These are phyloP conservation scores for Atkinsonella hypoxylon DNA, from an alignment of 2,329 filamentous ascomycete genomes.

Conservation along the genomic window DNA sequence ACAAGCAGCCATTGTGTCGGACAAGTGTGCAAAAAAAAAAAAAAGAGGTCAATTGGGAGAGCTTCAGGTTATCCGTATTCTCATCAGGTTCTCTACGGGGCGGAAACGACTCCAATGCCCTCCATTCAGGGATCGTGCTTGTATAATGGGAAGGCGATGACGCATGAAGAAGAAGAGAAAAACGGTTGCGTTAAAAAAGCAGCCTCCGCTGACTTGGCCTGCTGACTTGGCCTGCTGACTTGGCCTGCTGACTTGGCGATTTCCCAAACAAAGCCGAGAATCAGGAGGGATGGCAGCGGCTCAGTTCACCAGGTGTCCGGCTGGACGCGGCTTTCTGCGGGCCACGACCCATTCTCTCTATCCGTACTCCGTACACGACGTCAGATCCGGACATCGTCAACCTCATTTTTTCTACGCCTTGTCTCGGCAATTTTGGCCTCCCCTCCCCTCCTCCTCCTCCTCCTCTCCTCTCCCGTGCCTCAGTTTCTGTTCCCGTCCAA, in stretches of 20 bases:
- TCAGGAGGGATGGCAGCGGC: background rate
- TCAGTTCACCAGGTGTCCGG: conserved; percentile 13
- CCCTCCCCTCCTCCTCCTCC: background rate
- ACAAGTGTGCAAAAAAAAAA: no score
- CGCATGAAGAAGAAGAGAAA: no score
- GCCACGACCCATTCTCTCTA: conserved; percentile 3
- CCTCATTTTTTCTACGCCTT: background rate
- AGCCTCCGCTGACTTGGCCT: no score
- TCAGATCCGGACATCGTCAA: background rate
- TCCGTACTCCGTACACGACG: conserved; percentile 9
- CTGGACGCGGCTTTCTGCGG: conserved; percentile 34
- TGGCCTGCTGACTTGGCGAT: background rate
- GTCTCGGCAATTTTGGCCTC: background rate
- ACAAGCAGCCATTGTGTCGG: conserved; percentile 24
- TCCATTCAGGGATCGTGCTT: background rate
- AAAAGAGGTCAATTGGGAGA: no score
- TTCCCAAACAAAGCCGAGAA: background rate
- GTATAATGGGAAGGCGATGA: background rate
- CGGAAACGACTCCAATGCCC: no score
- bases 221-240: no score
- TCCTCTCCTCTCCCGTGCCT: background rate
- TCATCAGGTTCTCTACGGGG: no score
- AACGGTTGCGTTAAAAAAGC: background rate
- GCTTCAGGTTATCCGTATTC: no score
- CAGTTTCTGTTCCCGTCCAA: background rate